phyloP scores from a whole-genome alignment of 176 grass and related monocot species.

The Musa itinerans region DNA sequence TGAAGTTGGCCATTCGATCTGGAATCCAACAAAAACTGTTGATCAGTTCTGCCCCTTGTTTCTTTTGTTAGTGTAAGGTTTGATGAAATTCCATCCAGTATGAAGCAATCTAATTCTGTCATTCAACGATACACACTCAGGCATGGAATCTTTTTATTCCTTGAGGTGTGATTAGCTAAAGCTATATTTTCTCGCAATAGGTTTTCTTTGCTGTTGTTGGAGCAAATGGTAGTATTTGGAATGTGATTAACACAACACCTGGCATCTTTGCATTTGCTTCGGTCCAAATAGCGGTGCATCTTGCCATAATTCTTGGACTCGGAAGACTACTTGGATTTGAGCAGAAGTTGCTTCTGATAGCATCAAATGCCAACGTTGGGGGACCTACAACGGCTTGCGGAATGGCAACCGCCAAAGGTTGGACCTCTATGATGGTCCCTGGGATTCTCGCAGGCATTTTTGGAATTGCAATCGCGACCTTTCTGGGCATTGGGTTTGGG shows the following conservation, averaged over 20 bases:
- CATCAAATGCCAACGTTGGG: slow-evolving; percentile 62
- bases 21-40: no score
- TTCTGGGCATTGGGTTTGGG: slow-evolving; percentile 53
- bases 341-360: slow-evolving; percentile 49
- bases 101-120: neutral
- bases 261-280: slow-evolving; percentile 54
- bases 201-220: slow-evolving; percentile 71
- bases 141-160: neutral
- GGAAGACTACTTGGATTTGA: slow-evolving; percentile 46
- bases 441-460: slow-evolving; percentile 73
- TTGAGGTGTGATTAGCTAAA: neutral
- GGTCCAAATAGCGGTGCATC: slow-evolving; percentile 53
- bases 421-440: slow-evolving; percentile 53
- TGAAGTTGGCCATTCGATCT: no score
- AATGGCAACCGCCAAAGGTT: slow-evolving; percentile 73
- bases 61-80: neutral
- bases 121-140: neutral
- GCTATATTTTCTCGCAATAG: slow-evolving; percentile 16
- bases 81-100: neutral
- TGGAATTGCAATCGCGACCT: slow-evolving; percentile 62
- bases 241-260: slow-evolving; percentile 59
- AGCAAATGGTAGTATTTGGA: slow-evolving; percentile 59
- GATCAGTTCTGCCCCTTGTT: neutral
- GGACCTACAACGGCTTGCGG: slow-evolving; percentile 82
- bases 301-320: slow-evolving; percentile 47